Evolutionary conservation across 371 early-diverging fungal genomes (phyloP), one percentile per base, ranked within the genome.

Genomic region (Phascolomyces articulosus): DNA sequence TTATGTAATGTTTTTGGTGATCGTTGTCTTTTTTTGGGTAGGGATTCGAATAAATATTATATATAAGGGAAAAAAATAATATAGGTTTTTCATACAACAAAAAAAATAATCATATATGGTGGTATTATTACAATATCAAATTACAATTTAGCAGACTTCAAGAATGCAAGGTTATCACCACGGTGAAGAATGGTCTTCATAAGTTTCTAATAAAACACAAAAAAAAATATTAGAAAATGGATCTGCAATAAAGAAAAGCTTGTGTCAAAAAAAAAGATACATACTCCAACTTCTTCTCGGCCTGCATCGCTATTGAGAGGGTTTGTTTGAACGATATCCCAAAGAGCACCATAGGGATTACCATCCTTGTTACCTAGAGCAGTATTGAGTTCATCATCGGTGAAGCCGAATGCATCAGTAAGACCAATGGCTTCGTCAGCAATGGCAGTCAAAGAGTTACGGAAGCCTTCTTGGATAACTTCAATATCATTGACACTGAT

Each of bases 291-390:
- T 41, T 61, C 44, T 47, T 67, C 53, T 40, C 63, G 54, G 4
- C 70, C 71, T 27, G 64, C 63, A 1, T 68, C 74, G 10, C 55
- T 27, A 62, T 92, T 92, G 44, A 90, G 70, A 18, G 90, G 89
- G 49, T 91, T 88, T 47, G 67, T 78, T 69, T 87, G 85, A 2
- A 82, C 91, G 55, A 80, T 74, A 55, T 87, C 78, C 79, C 89
- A 79, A 31, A 91, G 78, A 31, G 69, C 78, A 66, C 90, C 87
- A 69, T 94, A 93, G 0, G 90, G 85, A 58, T 85, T 68, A 21
- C 93, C 93, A 63, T 91, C 88, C 3, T 75, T 66, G 23, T 75
- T 68, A 8, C 91, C 93, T 20, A 93, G 73, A 18, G 90, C 86
- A 27, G 86, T 82, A 60, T 83, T 81, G 27, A 93, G 77, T 18